phyloP scores from a whole-genome alignment of 1,139 yeast species.

The Suhomyces maxii region DNA sequence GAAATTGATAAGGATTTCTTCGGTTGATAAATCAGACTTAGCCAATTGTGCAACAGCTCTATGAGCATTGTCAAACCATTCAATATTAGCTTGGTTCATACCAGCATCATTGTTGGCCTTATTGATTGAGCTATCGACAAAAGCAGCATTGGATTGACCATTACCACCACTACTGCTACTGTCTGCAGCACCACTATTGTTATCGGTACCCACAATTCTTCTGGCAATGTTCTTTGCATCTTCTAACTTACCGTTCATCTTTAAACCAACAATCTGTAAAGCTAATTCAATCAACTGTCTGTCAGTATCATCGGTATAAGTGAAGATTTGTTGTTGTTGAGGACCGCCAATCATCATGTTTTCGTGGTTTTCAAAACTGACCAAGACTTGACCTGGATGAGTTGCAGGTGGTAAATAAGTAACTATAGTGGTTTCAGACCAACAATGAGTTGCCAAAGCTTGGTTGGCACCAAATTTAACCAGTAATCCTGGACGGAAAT shows the following conservation, averaged over 20 bases:
- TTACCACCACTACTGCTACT: conserved; percentile 8
- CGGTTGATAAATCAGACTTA: conserved; percentile 49
- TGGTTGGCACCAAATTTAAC: conserved; percentile 85
- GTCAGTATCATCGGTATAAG: conserved; percentile 91
- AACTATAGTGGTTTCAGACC: conserved; percentile 93
- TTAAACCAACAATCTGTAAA: conserved; percentile 87
- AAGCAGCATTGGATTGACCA: conserved; percentile 2
- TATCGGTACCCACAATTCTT: conserved; percentile 71
- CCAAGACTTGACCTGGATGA: conserved; percentile 87
- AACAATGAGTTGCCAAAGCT: conserved; percentile 89
- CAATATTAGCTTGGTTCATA: conserved; percentile 27
- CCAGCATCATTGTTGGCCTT: not conserved
- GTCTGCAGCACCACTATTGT: conserved; percentile 11
- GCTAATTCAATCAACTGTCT: conserved; percentile 90
- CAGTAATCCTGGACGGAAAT: conserved; percentile 76
- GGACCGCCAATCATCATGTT: conserved; percentile 28
- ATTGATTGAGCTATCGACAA: not conserved
- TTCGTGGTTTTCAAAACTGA: conserved; percentile 64
- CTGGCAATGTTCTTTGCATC: conserved; percentile 90
- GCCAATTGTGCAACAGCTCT: conserved; percentile 51
- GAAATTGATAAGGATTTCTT: conserved; percentile 61
- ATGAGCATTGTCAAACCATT: conserved; percentile 53
- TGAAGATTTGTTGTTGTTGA: conserved; percentile 62
- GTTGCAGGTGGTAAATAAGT: conserved; percentile 91
- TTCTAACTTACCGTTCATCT: conserved; percentile 91